A percentile compares a stretch with the other conserved stretches of the same genome.
phyloP scores from a whole-genome alignment of 2,329 filamentous ascomycete species.

The Hypoxylon sp. region DNA sequence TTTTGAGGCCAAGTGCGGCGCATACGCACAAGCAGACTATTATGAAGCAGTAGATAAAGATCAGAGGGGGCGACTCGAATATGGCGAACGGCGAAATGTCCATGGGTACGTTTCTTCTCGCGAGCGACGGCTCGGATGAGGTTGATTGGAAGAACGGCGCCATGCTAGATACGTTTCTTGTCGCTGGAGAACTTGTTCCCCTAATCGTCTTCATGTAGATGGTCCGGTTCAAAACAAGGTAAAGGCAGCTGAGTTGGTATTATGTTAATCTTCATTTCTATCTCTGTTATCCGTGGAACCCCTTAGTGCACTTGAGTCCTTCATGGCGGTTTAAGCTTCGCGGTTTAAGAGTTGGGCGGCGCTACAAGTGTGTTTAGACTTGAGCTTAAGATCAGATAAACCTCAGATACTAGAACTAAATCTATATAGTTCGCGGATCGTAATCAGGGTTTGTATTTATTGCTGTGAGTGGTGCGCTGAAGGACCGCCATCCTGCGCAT shows the following conservation, averaged over 20 bases:
- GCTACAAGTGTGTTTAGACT: constrained; percentile 10
- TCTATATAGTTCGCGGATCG: background rate
- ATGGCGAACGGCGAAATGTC: constrained; percentile 10
- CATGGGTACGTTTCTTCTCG: background rate
- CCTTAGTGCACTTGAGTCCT: background rate
- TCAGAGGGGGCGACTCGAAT: background rate
- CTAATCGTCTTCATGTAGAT: background rate
- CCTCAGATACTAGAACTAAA: no score
- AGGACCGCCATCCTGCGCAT: background rate
- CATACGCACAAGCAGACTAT: background rate
- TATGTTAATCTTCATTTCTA: background rate
- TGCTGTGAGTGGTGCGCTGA: background rate
- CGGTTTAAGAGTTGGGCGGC: background rate
- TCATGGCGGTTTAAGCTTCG: background rate
- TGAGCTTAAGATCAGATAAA: constrained; percentile 1
- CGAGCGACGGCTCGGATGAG: background rate
- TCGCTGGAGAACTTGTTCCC: background rate
- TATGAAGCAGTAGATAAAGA: constrained; percentile 8
- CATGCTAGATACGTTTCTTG: background rate
- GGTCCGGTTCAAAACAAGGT: background rate
- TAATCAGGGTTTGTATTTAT: background rate
- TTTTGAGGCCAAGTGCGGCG: background rate
- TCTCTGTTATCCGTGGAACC: background rate
- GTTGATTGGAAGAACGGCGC: background rate
- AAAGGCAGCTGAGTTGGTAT: background rate